Evolutionary conservation across 768 basidiomycete species (phyloP), one percentile per base, ranked within the genome.

Genomic region (Lactarius tabidus): DNA sequence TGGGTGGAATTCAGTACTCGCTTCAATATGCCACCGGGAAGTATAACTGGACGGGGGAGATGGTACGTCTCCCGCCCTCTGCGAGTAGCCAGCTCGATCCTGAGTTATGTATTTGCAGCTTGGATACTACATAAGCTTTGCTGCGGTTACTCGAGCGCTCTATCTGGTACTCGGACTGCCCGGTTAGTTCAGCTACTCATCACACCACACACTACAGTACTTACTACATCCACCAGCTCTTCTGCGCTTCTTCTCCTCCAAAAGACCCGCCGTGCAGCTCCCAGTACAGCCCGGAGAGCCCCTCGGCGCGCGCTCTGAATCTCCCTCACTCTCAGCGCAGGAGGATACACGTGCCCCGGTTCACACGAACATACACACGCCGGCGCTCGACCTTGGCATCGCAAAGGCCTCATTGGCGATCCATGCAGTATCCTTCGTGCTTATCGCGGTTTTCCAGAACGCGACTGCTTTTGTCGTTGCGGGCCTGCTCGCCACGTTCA

Each of bases 331-430:
- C 60, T n/a, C 43, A 65, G n/a, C 55, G 52, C 35, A 12, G 14
- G 14, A 14, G 7, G 6, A 38, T 54, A 6, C 64, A 38, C 56
- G 52, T 69, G 38, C 61, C n/a, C 38, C 39, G 55, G 57, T 63
- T 33, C 63, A 64, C 63, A 41, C 48, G 61, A 68, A 54, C 64
- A 57, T 82, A 2, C 68, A 54, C 64, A 57, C 82, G 2, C 74
- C 82, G 6, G 54, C 74, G 0, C 87, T 93, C 72, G 93, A 96
- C 75, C 80, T 95, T n/a, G 72, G 71, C 36, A 77, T 93, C 26
- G 85, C 87, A 7, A 84, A 86, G 6, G 69, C 78, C 39, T 93
- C 90, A 8, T 74, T 90, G 12, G 51, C 80, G 12, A 6, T 66
- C 7, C 57, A 62, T 2, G 55, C 33, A 2, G 17, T 58, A 8